These are phyloP conservation scores for Fusarium poae DNA, from an alignment of 2,329 filamentous ascomycete genomes.

Conservation along the genomic window DNA sequence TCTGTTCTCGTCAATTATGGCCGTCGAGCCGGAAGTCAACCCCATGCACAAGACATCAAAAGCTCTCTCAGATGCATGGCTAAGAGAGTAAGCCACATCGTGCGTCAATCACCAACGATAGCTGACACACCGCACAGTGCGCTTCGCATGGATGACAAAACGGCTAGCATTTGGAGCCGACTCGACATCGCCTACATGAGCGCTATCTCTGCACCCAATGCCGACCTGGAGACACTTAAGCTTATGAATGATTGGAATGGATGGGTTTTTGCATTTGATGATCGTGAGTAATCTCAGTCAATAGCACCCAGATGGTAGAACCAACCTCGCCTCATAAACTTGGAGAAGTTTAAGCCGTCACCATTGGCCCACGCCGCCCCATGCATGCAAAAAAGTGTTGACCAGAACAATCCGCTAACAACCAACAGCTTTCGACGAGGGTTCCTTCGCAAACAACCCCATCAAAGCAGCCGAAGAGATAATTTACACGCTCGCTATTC, in stretches of 20 bases:
- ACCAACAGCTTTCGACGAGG: constrained; percentile 24
- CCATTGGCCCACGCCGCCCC: constrained; percentile 13
- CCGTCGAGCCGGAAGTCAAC: constrained; percentile 24
- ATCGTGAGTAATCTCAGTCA: constrained; percentile 13
- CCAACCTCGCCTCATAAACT: background rate
- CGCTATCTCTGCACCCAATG: constrained; percentile 22
- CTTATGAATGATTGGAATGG: constrained; percentile 31
- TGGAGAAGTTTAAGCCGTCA: background rate
- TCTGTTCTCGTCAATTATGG: constrained; percentile 29
- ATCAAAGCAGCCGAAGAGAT: too few species aligned
- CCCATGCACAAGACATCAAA: constrained; percentile 26
- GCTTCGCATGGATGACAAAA: constrained; percentile 23
- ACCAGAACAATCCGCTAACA: background rate
- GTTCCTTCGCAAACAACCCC: constrained; percentile 22
- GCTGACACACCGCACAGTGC: constrained; percentile 16
- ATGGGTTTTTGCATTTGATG: constrained; percentile 30
- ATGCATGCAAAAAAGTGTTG: constrained; percentile 11
- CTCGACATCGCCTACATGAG: constrained; percentile 31
- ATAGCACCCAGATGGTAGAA: background rate
- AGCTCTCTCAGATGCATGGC: constrained; percentile 21
- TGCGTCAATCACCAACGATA: background rate
- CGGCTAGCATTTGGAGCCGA: constrained; percentile 16
- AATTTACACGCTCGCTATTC: constrained; percentile 23
- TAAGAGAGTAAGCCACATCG: constrained; percentile 16
- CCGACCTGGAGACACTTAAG: constrained; percentile 24